Base-by-base conservation (phyloP, 2,329 filamentous ascomycete genomes). In the Alternaria rosae region DNA sequence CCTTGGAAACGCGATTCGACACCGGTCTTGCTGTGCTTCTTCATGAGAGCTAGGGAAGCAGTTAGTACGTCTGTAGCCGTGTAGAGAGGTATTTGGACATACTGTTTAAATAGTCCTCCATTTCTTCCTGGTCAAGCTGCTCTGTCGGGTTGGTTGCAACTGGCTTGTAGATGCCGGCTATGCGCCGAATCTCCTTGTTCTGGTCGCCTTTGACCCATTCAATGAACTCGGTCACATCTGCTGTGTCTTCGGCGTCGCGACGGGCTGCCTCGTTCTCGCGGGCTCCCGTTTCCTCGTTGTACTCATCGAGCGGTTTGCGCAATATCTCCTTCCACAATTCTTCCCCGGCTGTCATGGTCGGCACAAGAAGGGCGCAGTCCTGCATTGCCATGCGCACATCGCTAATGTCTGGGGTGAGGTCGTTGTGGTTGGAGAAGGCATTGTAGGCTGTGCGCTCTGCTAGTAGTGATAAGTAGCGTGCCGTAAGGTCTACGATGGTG, bases 1-100 rank as follows among this genome's bases (percentile, higher is more conserved):
- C 92, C 93, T 69, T 91, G 88, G 78, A 93, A 97, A 72, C 94
- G 90, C 10, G 90, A 90, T 74, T 97, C 93, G 73, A 96, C 93
- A 65, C 91, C 92, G 1, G 91, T 92, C 71, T 95, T 96, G 81
- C 90, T 93, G 78, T 97, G 92, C 76, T 96, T 97, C 81, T 94
- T 95, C 80, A 97, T 97, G 43, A 98, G 82, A 5, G 89, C 91
- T 92, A 67, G 15, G 52, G 25, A 35, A 17, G 25, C 28, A 25
- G 63, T 71, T 57, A 72, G 63, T 35, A 50, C 75, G 55, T 72
- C 54, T 25, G 13, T 8, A 20, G 12, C 6, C 9, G 42, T 15
- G 17, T n/a, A 17, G 13, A 42, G 9, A 17, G 6, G 17, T 1
- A 26, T n/a, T 6, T 21, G 2, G 13, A 66, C 78, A 57, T 71